Percentiles rank a stretch among this genome's conserved stretches.
Evolutionary conservation across 2,329 filamentous ascomycete genomes (phyloP).

Genomic region (Xylaria sp.): DNA sequence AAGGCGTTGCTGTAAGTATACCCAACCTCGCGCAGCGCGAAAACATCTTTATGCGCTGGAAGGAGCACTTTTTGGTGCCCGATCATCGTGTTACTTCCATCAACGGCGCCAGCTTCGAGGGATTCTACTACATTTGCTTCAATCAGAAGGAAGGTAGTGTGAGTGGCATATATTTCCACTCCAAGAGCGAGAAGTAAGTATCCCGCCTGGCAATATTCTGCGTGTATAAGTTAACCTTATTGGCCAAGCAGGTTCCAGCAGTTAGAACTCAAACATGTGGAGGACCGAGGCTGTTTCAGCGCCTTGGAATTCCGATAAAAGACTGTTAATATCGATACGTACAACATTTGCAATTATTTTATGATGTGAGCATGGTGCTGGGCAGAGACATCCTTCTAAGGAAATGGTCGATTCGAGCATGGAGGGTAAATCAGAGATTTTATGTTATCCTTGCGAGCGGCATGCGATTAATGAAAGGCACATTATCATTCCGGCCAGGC

Average conservation of each 20-base stretch:
- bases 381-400: slow-evolving; percentile 17
- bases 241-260: slow-evolving; percentile 79
- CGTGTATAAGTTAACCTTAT: slow-evolving; percentile 33
- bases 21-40: slow-evolving; percentile 60
- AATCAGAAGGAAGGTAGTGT: slow-evolving; percentile 89
- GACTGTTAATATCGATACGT: slow-evolving; percentile 12
- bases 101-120: slow-evolving; percentile 94
- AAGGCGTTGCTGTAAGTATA: slow-evolving; percentile 57
- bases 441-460: slow-evolving; percentile 27
- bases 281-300: slow-evolving; percentile 83
- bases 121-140: slow-evolving; percentile 99
- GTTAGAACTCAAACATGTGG: slow-evolving; percentile 87
- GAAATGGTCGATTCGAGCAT: slow-evolving; percentile 24
- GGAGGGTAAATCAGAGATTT: slow-evolving; percentile 10
- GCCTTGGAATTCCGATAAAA: slow-evolving; percentile 87
- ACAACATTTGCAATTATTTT: slow-evolving; percentile 22
- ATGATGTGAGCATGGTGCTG: slow-evolving; percentile 17
- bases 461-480: slow-evolving; percentile 19
- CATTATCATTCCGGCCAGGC: slow-evolving; percentile 18
- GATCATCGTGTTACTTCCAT: slow-evolving; percentile 93
- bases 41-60: slow-evolving; percentile 99
- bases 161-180: slow-evolving; percentile 96
- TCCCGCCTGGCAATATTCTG: background rate
- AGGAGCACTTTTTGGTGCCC: slow-evolving; percentile 96
- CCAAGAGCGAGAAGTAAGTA: slow-evolving; percentile 94